These are phyloP conservation scores for Mortierella sp. DNA, from an alignment of 371 early-diverging fungal genomes.

Conservation along the genomic window DNA sequence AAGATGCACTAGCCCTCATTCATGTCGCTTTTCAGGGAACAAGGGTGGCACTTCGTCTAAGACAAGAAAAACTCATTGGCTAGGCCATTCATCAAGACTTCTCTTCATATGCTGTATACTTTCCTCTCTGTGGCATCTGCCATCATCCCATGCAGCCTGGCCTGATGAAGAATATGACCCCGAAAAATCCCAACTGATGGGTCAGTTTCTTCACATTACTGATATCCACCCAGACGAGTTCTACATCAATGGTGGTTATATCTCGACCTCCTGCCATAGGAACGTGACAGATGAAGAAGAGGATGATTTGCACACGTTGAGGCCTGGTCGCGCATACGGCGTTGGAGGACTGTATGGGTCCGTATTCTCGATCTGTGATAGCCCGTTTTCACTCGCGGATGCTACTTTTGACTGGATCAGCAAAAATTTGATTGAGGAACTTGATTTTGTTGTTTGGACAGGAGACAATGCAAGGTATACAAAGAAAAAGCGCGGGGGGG, in stretches of 20 bases:
- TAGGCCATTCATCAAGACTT: constrained; percentile 10
- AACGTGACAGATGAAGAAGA: constrained; percentile 34
- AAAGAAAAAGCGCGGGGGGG: too few species aligned
- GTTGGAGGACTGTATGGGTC: constrained; percentile 65
- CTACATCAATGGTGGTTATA: constrained; percentile 64
- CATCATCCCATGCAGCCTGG: background rate
- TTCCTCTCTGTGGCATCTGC: constrained; percentile 14
- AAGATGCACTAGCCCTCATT: background rate
- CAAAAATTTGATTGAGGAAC: constrained; percentile 63
- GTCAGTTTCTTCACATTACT: constrained; percentile 80
- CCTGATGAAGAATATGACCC: constrained; percentile 18
- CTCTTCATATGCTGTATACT: constrained; percentile 18
- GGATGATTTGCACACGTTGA: constrained; percentile 19
- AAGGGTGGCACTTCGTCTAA: background rate
- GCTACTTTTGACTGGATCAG: constrained; percentile 78
- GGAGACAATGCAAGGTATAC: constrained; percentile 81
- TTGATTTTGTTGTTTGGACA: constrained; percentile 88
- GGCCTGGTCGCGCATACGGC: constrained; percentile 47
- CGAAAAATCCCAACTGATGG: constrained; percentile 44
- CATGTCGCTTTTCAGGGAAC: background rate
- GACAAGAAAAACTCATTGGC: background rate
- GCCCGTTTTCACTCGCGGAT: constrained; percentile 74
- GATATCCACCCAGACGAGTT: constrained; percentile 77
- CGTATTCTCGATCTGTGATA: constrained; percentile 76
- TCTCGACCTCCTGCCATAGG: constrained; percentile 71